Percentiles rank a stretch among this genome's conserved stretches.
These are phyloP conservation scores for Fragosphaeria purpurea DNA, from an alignment of 2,329 filamentous ascomycete genomes.

Conservation along the genomic window DNA sequence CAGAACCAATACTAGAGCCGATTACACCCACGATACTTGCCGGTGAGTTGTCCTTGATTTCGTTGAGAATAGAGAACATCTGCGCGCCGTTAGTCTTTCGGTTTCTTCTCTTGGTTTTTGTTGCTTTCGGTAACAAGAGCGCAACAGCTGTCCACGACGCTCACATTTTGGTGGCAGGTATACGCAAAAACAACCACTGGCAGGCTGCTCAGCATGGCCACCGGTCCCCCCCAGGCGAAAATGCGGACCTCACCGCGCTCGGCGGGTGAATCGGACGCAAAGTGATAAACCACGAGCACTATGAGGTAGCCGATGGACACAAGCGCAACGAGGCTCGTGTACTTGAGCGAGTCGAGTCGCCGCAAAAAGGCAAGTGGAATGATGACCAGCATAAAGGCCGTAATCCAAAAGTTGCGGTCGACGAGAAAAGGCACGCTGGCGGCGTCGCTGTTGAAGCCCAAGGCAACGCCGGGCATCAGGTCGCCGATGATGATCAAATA, in stretches of 20 bases:
- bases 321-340: constrained; percentile 85
- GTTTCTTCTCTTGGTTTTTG: too few relatives aligned
- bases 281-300: constrained; percentile 87
- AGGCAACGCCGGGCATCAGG: constrained; percentile 88
- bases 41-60: constrained; percentile 78
- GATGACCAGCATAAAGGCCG: constrained; percentile 90
- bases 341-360: constrained; percentile 89
- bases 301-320: constrained; percentile 92
- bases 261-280: constrained; percentile 65
- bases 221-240: constrained; percentile 67
- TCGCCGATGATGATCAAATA: constrained; percentile 99
- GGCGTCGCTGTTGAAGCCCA: constrained; percentile 61
- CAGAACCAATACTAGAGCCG: constrained; percentile 72
- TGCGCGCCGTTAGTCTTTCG: constrained; percentile 22
- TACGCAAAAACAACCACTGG: constrained; percentile 99
- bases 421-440: constrained; percentile 63
- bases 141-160: neutral
- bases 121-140: too few relatives aligned
- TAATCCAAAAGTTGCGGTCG: constrained; percentile 95
- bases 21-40: constrained; percentile 69
- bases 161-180: constrained; percentile 93
- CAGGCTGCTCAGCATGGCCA: constrained; percentile 72
- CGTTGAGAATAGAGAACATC: constrained; percentile 99
- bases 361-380: constrained; percentile 91
- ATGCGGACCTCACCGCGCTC: constrained; percentile 64